phyloP scores from a whole-genome alignment of 108 stramenopile genomes.

The Cyclostephanos tholiformis region DNA sequence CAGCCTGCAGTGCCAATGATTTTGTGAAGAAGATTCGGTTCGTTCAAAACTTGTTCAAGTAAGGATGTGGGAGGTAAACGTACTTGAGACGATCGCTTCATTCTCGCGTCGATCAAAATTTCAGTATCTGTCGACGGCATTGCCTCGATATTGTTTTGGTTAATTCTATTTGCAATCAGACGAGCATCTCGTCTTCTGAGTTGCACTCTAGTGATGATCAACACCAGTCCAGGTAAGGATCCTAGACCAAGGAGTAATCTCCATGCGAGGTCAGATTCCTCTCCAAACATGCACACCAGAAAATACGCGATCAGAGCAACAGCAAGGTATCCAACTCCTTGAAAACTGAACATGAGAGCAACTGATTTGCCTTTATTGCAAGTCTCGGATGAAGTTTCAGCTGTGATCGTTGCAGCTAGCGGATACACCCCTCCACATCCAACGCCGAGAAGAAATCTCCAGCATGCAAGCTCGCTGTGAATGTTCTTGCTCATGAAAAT shows the following conservation, averaged over 20 bases:
- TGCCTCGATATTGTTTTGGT: not conserved
- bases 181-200: not conserved
- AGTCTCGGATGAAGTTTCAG: conserved; percentile 51
- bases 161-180: not conserved
- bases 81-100: conserved; percentile 7
- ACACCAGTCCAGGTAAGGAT: conserved; percentile 69
- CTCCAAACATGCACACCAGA: conserved; percentile 47
- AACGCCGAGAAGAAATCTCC: conserved; percentile 78
- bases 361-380: conserved; percentile 54
- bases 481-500: conserved; percentile 25
- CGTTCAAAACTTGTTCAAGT: conserved; percentile 45
- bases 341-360: conserved; percentile 78
- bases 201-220: conserved; percentile 49
- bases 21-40: conserved; percentile 66
- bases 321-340: conserved; percentile 76
- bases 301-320: conserved; percentile 62
- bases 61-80: conserved; percentile 36
- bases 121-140: not conserved
- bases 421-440: conserved; percentile 90
- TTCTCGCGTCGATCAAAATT: conserved; percentile 2
- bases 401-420: conserved; percentile 82
- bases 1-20: conserved; percentile 80
- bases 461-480: conserved; percentile 58
- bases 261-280: conserved; percentile 71
- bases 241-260: conserved; percentile 71